A percentile compares a stretch with the other conserved stretches of the same genome.
These are phyloP conservation scores for Neonectria faginata DNA, from an alignment of 2,329 filamentous ascomycete species.

Conservation along the genomic window DNA sequence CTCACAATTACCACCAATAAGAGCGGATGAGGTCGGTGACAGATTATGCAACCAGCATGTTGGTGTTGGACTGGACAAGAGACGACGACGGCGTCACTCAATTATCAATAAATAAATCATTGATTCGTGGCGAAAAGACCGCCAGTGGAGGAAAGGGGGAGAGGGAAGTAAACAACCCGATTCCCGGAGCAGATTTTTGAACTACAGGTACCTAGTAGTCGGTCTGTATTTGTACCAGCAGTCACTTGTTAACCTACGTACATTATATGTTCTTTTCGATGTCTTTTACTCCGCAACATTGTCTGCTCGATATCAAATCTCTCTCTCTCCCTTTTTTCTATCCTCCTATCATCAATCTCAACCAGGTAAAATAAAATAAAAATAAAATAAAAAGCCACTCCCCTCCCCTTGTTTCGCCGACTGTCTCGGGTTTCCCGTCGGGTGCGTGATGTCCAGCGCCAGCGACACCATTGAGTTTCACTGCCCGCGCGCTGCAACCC, in stretches of 20 bases:
- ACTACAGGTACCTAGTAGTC: too few relatives aligned
- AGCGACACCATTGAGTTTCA: conserved; percentile 19
- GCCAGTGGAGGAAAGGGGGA: not conserved
- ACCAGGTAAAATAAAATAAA: not conserved
- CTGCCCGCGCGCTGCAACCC: conserved; percentile 17
- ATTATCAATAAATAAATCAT: not conserved
- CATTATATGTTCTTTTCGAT: too few relatives aligned
- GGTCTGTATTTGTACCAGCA: too few relatives aligned
- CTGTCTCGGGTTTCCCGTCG: conserved; percentile 11
- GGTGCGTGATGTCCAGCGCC: conserved; percentile 2
- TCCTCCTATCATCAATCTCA: not conserved
- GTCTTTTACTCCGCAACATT: too few relatives aligned
- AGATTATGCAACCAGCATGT: not conserved
- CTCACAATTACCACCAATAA: not conserved
- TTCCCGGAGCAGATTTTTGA: not conserved
- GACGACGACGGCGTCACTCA: not conserved
- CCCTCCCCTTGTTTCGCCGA: conserved; percentile 14
- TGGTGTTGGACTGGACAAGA: not conserved
- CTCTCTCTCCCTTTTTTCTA: too few relatives aligned
- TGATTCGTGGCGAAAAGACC: not conserved
- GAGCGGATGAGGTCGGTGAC: not conserved
- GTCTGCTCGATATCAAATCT: too few relatives aligned
- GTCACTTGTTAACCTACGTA: too few relatives aligned
- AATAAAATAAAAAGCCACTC: not conserved
- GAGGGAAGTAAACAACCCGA: not conserved